phyloP scores from a whole-genome alignment of 2,329 filamentous ascomycete genomes.

The Venturia asperata region DNA sequence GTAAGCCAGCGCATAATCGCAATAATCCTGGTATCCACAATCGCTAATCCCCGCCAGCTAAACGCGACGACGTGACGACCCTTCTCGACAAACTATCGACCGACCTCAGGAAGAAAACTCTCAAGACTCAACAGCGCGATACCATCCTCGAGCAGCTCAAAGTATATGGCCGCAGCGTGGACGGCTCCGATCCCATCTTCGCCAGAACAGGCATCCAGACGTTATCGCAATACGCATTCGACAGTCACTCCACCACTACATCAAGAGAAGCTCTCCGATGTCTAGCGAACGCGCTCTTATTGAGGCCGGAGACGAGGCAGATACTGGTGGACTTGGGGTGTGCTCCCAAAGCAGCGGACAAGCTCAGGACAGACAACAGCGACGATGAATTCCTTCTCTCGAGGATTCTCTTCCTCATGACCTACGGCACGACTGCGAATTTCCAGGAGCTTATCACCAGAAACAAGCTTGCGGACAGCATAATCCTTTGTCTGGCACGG shows the following conservation, averaged over 20 bases:
- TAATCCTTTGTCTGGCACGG: constrained; percentile 49
- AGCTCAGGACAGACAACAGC: constrained; percentile 62
- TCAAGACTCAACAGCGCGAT: constrained; percentile 55
- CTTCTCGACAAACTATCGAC: constrained; percentile 55
- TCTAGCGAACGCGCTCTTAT: constrained; percentile 74
- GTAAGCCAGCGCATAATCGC: neutral
- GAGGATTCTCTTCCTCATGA: constrained; percentile 72
- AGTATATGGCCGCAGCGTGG: constrained; percentile 64
- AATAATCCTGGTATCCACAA: neutral
- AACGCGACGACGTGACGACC: constrained; percentile 59
- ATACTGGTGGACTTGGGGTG: constrained; percentile 65
- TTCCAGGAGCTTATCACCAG: constrained; percentile 59
- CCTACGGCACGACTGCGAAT: constrained; percentile 64
- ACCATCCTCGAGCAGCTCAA: constrained; percentile 59
- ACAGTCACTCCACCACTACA: constrained; percentile 50
- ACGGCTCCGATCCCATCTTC: constrained; percentile 74
- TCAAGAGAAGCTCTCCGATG: constrained; percentile 73
- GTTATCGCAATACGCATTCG: constrained; percentile 66
- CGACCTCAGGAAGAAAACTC: constrained; percentile 54
- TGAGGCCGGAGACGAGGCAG: constrained; percentile 61
- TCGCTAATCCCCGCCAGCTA: constrained; percentile 40
- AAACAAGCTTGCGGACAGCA: constrained; percentile 58
- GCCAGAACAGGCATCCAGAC: constrained; percentile 68
- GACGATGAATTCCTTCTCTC: constrained; percentile 83
- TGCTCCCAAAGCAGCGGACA: constrained; percentile 59